Evolutionary conservation across 2,329 filamentous ascomycete genomes (phyloP).

Genomic region (Pseudogymnoascus sp.): DNA sequence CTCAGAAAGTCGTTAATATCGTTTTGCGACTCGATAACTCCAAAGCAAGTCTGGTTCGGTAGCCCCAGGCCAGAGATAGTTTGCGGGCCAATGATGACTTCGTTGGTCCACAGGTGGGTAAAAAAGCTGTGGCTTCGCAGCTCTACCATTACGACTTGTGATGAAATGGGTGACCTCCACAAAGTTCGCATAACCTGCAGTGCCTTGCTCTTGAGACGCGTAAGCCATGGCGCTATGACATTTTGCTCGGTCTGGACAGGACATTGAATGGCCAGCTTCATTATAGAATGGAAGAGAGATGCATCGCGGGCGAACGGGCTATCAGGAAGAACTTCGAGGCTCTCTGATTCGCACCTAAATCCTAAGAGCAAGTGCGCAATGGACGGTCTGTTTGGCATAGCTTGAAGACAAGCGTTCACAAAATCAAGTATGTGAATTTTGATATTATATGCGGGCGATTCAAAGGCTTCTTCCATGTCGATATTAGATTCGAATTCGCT

Average conservation of each 20-base stretch:
- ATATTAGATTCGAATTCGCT: constrained; percentile 60
- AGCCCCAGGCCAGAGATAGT: constrained; percentile 55
- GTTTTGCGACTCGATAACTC: constrained; percentile 5
- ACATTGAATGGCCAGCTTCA: constrained; percentile 63
- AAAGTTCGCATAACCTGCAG: constrained; percentile 71
- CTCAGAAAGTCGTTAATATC: constrained; percentile 58
- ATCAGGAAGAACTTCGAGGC: constrained; percentile 59
- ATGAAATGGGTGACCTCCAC: constrained; percentile 76
- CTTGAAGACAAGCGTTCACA: constrained; percentile 69
- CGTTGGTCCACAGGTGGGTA: neutral
- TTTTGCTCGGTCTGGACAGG: constrained; percentile 54
- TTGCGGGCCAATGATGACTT: constrained; percentile 10
- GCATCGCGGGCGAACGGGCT: constrained; percentile 63
- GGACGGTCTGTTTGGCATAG: constrained; percentile 69
- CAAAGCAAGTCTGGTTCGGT: constrained; percentile 29
- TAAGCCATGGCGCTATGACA: constrained; percentile 59
- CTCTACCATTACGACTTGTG: constrained; percentile 66
- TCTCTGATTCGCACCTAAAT: constrained; percentile 68
- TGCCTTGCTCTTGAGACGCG: constrained; percentile 60
- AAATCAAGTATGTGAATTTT: constrained; percentile 83
- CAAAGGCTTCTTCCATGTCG: constrained; percentile 64
- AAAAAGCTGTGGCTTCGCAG: constrained; percentile 45
- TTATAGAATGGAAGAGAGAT: constrained; percentile 77
- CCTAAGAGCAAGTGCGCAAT: constrained; percentile 88
- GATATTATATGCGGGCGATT: constrained; percentile 67